Conservation (phyloP, 306 rosid species). For the Rosa persica region DNA sequence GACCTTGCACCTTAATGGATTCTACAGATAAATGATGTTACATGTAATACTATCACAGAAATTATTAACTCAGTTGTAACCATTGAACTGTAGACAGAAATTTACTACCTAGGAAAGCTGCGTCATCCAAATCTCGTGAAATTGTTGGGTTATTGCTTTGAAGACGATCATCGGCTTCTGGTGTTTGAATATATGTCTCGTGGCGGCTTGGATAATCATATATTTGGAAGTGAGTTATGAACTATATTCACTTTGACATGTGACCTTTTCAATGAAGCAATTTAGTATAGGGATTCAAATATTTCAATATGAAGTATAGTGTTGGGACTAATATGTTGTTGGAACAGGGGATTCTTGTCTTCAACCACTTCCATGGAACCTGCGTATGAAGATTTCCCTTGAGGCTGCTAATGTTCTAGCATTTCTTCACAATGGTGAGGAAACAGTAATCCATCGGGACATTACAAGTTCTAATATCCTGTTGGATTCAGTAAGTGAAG, state of each 20-base stretch:
- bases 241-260: slow-evolving; percentile 12
- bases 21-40: slow-evolving; percentile 16
- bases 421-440: slow-evolving; percentile 82
- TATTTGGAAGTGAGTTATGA: slow-evolving; percentile 77
- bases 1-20: slow-evolving; percentile 7
- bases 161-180: slow-evolving; percentile 84
- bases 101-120: slow-evolving; percentile 83
- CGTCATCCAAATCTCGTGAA: slow-evolving; percentile 84
- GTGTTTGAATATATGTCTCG: slow-evolving; percentile 79
- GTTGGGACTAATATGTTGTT: slow-evolving; percentile 10
- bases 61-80: slow-evolving; percentile 23
- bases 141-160: slow-evolving; percentile 85
- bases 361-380: slow-evolving; percentile 87
- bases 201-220: slow-evolving; percentile 82
- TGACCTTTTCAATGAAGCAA: slow-evolving; percentile 4
- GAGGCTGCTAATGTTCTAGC: slow-evolving; percentile 90
- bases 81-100: slow-evolving; percentile 64
- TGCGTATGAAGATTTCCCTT: slow-evolving; percentile 77
- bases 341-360: slow-evolving; percentile 67
- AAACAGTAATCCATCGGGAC: slow-evolving; percentile 81
- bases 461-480: slow-evolving; percentile 74
- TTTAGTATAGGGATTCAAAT: slow-evolving; percentile 1
- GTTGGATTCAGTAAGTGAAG: slow-evolving; percentile 62
- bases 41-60: slow-evolving; percentile 15
- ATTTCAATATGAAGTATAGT: slow-evolving; percentile 11